A percentile compares a stretch with the other conserved stretches of the same genome.
Conservation (phyloP, 306 rosid genomes). For the Mimosa pudica region DNA sequence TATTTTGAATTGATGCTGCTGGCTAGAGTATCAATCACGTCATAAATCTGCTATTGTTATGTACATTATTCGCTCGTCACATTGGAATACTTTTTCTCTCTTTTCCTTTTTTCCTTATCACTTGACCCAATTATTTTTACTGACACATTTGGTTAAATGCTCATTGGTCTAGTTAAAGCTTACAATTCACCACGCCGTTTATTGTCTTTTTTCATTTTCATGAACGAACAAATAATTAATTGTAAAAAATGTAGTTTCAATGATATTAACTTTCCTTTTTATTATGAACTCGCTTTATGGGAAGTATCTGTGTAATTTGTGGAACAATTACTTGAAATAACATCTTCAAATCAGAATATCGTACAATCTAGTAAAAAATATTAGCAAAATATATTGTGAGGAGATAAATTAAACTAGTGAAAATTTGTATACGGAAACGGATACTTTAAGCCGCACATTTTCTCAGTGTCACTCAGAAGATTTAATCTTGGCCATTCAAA, state of each 20-base stretch:
- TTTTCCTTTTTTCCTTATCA: neutral
- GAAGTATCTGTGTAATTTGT: neutral
- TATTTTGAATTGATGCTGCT: slow-evolving; percentile 44
- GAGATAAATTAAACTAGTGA: too few relatives aligned
- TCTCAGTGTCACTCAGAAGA: too few relatives aligned
- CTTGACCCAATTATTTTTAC: neutral
- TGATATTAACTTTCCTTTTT: neutral
- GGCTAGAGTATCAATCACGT: slow-evolving; percentile 30
- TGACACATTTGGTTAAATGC: neutral
- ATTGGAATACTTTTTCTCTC: neutral
- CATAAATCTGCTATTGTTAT: slow-evolving; percentile 45
- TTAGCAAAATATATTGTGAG: too few relatives aligned
- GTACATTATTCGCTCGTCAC: slow-evolving; percentile 43
- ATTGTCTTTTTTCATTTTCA: neutral
- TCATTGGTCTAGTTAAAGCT: neutral
- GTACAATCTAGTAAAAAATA: too few relatives aligned
- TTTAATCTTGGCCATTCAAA: too few relatives aligned
- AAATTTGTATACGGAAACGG: too few relatives aligned
- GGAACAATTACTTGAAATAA: neutral
- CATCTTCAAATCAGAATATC: neutral
- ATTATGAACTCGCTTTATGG: neutral
- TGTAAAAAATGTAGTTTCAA: neutral
- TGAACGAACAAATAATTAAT: neutral
- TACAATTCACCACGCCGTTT: neutral
- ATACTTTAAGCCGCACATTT: too few relatives aligned